phyloP scores from a whole-genome alignment of 2,329 filamentous ascomycete genomes.

The Pseudocercospora fuligena region DNA sequence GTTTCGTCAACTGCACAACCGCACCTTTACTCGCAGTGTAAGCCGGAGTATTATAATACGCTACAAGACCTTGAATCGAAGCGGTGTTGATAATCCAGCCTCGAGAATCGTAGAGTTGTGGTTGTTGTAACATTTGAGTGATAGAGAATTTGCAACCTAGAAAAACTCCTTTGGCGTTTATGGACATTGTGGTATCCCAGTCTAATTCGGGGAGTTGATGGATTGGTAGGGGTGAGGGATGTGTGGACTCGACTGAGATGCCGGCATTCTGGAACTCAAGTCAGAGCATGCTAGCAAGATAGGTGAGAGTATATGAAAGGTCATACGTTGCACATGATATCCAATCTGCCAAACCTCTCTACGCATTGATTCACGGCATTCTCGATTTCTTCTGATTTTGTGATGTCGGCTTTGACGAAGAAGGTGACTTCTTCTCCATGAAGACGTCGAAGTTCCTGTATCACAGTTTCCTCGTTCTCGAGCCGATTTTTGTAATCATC shows the following conservation, averaged over 20 bases:
- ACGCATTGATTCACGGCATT: slow-evolving; percentile 34
- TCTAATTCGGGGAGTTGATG: slow-evolving; percentile 41
- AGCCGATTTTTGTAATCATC: slow-evolving; percentile 39
- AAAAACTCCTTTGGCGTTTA: slow-evolving; percentile 47
- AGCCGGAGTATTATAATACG: slow-evolving; percentile 38
- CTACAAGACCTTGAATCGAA: slow-evolving; percentile 43
- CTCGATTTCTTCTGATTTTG: slow-evolving; percentile 36
- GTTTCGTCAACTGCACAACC: slow-evolving; percentile 52
- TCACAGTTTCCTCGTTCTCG: slow-evolving; percentile 21
- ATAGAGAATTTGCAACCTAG: slow-evolving; percentile 47
- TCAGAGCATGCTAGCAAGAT: background rate
- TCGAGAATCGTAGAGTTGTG: slow-evolving; percentile 31
- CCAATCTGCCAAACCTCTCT: slow-evolving; percentile 36
- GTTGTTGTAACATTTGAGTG: slow-evolving; percentile 45
- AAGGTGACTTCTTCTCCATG: slow-evolving; percentile 27
- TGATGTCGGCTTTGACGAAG: slow-evolving; percentile 42
- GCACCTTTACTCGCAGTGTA: slow-evolving; percentile 57
- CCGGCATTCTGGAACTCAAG: slow-evolving; percentile 23
- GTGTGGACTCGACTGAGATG: slow-evolving; percentile 33
- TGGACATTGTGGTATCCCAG: slow-evolving; percentile 44
- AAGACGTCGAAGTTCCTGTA: slow-evolving; percentile 29
- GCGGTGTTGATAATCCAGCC: slow-evolving; percentile 49
- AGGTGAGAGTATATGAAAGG: background rate
- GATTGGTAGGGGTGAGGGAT: slow-evolving; percentile 32
- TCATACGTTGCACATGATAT: slow-evolving; percentile 14